Percentiles rank a stretch among this genome's conserved stretches.
Evolutionary conservation across 208 protist species (phyloP).

Genomic region (Leishmania braziliensis): DNA sequence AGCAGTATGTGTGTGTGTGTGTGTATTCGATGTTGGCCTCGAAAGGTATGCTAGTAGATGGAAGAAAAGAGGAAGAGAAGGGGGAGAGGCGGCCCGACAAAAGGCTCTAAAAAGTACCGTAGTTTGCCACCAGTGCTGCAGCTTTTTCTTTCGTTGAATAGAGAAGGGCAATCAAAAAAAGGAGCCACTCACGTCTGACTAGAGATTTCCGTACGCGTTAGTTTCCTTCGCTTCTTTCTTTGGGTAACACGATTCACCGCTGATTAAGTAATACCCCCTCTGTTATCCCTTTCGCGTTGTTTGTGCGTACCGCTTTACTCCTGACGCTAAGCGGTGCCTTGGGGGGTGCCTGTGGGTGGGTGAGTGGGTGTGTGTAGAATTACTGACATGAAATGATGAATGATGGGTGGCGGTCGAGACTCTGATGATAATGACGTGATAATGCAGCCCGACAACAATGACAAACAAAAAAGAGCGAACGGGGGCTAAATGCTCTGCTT

Average conservation of each 20-base stretch:
- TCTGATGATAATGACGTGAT: background rate
- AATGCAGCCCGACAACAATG: background rate
- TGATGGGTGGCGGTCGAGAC: background rate
- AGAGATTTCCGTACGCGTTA: slow-evolving; percentile 9
- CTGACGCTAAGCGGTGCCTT: background rate
- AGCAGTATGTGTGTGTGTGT: background rate
- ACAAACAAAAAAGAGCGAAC: background rate
- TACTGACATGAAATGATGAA: background rate
- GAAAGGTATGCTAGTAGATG: background rate
- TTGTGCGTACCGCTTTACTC: background rate
- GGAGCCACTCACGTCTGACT: background rate
- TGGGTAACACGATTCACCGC: background rate
- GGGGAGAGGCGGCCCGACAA: background rate
- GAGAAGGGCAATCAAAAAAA: background rate
- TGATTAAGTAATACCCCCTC: background rate
- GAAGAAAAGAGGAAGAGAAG: background rate
- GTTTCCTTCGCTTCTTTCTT: background rate
- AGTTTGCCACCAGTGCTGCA: background rate
- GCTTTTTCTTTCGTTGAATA: background rate
- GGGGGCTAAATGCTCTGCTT: background rate
- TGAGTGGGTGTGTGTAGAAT: background rate
- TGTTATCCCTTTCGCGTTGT: background rate
- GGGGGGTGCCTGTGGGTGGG: background rate
- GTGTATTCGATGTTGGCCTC: too few relatives aligned
- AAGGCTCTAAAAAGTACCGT: background rate